A percentile compares a stretch with the other conserved stretches of the same genome.
Evolutionary conservation across 2,329 filamentous ascomycete species (phyloP).

Genomic region (Alternaria hordeiaustralica): DNA sequence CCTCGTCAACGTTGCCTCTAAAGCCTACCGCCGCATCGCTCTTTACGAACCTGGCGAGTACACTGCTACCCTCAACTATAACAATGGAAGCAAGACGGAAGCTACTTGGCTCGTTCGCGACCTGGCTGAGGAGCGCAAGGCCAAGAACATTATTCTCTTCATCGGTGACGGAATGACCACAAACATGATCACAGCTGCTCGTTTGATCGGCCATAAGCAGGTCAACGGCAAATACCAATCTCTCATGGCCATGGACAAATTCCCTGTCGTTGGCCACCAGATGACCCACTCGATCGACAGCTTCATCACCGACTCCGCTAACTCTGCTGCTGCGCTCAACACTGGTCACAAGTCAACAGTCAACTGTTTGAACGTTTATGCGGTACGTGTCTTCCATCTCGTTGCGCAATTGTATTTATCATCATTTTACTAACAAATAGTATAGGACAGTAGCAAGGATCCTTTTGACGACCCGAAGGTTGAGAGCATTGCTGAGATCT

Average conservation of each 20-base stretch:
- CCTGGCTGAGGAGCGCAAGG: conserved; percentile 71
- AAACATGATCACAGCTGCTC: conserved; percentile 81
- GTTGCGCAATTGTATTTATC: not conserved
- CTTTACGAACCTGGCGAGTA: conserved; percentile 82
- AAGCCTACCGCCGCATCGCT: conserved; percentile 76
- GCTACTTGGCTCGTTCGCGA: conserved; percentile 81
- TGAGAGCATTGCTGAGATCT: conserved; percentile 80
- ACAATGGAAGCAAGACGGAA: conserved; percentile 71
- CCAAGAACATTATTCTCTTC: conserved; percentile 86
- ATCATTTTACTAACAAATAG: not conserved
- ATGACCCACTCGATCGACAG: conserved; percentile 86
- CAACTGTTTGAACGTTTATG: conserved; percentile 82
- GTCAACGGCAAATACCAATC: conserved; percentile 85
- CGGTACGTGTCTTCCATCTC: conserved; percentile 20
- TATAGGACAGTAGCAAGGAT: conserved; percentile 70
- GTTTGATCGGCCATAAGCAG: conserved; percentile 79
- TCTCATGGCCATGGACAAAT: conserved; percentile 78
- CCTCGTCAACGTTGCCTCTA: conserved; percentile 79
- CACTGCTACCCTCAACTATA: conserved; percentile 77
- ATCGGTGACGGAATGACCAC: conserved; percentile 75
- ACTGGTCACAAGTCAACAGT: conserved; percentile 84
- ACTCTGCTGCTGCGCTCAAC: conserved; percentile 82
- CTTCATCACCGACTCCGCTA: conserved; percentile 87
- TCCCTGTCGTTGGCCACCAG: conserved; percentile 84
- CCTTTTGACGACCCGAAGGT: conserved; percentile 85